phyloP scores from a whole-genome alignment of 225 moss, liverwort and hornwort genomes.

The Takakia lepidozioides region DNA sequence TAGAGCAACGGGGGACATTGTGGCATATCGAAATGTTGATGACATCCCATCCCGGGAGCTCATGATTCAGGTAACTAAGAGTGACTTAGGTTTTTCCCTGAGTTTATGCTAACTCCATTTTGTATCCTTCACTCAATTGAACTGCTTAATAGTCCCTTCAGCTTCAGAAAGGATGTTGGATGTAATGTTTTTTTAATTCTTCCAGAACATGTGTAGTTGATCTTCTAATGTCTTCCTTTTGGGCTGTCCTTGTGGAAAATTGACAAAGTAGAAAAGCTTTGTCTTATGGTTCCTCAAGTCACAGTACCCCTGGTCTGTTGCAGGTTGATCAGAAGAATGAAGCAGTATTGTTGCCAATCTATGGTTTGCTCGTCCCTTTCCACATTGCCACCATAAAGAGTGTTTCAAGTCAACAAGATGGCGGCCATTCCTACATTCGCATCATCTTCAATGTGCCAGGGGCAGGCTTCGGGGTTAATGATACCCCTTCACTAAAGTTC shows the following conservation, averaged over 20 bases:
- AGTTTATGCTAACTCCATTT: too few relatives aligned
- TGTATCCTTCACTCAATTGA: too few relatives aligned
- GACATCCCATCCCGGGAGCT: constrained; percentile 92
- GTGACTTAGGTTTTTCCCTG: too few relatives aligned
- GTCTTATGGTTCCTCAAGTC: too few relatives aligned
- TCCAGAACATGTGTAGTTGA: too few relatives aligned
- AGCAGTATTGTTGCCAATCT: constrained; percentile 81
- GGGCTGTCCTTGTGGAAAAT: too few relatives aligned
- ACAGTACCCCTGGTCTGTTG: too few relatives aligned
- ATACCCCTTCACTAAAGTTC: constrained; percentile 76
- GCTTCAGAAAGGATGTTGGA: too few relatives aligned
- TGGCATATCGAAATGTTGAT: constrained; percentile 85
- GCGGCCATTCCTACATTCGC: constrained; percentile 96
- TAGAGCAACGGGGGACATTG: constrained; percentile 77
- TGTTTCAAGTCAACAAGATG: constrained; percentile 96
- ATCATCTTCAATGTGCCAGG: constrained; percentile 95
- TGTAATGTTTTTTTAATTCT: too few relatives aligned
- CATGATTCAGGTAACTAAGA: constrained; percentile 81
- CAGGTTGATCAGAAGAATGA: constrained; percentile 96
- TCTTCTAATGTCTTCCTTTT: too few relatives aligned
- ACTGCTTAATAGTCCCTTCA: too few relatives aligned
- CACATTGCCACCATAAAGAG: constrained; percentile 98
- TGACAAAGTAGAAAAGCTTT: too few relatives aligned
- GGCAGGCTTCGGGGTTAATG: constrained; percentile 82
- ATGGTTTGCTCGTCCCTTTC: constrained; percentile 87